phyloP scores from a whole-genome alignment of 2,329 filamentous ascomycete genomes.

The Bertia moriformis region DNA sequence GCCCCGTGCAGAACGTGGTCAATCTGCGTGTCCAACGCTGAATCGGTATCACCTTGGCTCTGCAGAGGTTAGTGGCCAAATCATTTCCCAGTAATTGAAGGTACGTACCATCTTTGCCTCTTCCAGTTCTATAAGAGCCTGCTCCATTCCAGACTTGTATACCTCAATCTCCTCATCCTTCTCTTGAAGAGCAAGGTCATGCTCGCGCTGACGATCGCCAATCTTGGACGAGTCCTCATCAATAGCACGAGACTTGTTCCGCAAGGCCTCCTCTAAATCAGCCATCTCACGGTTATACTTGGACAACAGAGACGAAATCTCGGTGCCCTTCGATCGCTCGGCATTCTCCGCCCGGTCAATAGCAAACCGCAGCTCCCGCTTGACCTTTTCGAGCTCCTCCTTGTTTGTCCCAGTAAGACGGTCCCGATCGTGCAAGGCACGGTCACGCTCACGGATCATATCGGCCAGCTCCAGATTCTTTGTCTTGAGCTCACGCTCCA shows the following conservation, averaged over 20 bases:
- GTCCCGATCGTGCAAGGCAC: constrained; percentile 86
- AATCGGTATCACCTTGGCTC: constrained; percentile 61
- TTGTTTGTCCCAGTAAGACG: constrained; percentile 72
- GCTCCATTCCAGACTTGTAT: constrained; percentile 95
- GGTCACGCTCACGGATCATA: constrained; percentile 94
- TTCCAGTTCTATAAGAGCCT: constrained; percentile 82
- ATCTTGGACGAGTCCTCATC: constrained; percentile 71
- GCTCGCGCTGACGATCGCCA: constrained; percentile 68
- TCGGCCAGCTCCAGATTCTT: constrained; percentile 98
- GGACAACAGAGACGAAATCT: constrained; percentile 83
- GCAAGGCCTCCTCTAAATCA: constrained; percentile 85
- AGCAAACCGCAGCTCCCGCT: constrained; percentile 82
- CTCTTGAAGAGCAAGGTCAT: constrained; percentile 72
- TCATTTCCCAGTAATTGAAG: not conserved
- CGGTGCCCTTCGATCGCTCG: constrained; percentile 84
- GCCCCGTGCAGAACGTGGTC: constrained; percentile 78
- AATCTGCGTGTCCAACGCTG: constrained; percentile 76
- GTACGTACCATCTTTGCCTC: constrained; percentile 47
- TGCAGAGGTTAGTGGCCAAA: constrained; percentile 14
- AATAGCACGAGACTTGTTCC: constrained; percentile 73
- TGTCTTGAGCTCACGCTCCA: constrained; percentile 95
- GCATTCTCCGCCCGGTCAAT: constrained; percentile 82
- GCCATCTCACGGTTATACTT: constrained; percentile 97
- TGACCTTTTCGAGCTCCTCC: constrained; percentile 87
- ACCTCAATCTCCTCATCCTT: constrained; percentile 98